A percentile compares a stretch with the other conserved stretches of the same genome.
Conservation (phyloP, 2,329 filamentous ascomycete species). For the Colletotrichum sp. region DNA sequence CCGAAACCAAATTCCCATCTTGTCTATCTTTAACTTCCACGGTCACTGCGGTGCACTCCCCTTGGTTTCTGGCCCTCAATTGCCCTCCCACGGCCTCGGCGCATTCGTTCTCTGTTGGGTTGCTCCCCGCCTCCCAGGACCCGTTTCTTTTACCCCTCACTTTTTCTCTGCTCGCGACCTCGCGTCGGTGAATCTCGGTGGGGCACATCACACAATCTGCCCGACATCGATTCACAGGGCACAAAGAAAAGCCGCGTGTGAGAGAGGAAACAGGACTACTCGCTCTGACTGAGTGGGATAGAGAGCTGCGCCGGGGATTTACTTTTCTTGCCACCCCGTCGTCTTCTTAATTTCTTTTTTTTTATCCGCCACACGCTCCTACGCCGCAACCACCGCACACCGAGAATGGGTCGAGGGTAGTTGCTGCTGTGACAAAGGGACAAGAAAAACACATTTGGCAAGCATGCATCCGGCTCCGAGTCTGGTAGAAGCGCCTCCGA, state of each 20-base stretch:
- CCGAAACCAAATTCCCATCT: slow-evolving; percentile 1
- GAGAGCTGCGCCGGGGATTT: not conserved
- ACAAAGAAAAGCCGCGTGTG: slow-evolving; percentile 10
- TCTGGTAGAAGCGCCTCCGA: slow-evolving; percentile 35
- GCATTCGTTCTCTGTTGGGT: slow-evolving; percentile 5
- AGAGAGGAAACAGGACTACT: not conserved
- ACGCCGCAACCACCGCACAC: slow-evolving; percentile 2
- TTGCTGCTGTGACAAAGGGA: slow-evolving; percentile 19
- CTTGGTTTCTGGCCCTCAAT: slow-evolving; percentile 2
- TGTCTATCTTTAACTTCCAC: not conserved
- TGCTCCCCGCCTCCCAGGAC: slow-evolving; percentile 11
- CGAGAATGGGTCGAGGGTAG: slow-evolving; percentile 16
- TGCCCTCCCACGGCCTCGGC: slow-evolving; percentile 6
- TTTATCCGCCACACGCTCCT: not conserved
- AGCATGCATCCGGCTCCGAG: slow-evolving; percentile 44
- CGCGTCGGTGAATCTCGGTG: slow-evolving; percentile 25
- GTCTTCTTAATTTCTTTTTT: not conserved
- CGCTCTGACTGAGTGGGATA: not conserved
- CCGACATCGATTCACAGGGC: slow-evolving; percentile 12
- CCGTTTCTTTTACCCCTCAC: slow-evolving; percentile 22
- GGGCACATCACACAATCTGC: slow-evolving; percentile 21
- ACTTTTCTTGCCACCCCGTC: not conserved
- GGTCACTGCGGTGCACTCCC: not conserved
- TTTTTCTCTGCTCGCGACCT: slow-evolving; percentile 15
- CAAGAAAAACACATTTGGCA: slow-evolving; percentile 15